Percentiles rank a stretch among this genome's conserved stretches.
phyloP scores from a whole-genome alignment of 805 yeast species.

The Pichia occidentalis region DNA sequence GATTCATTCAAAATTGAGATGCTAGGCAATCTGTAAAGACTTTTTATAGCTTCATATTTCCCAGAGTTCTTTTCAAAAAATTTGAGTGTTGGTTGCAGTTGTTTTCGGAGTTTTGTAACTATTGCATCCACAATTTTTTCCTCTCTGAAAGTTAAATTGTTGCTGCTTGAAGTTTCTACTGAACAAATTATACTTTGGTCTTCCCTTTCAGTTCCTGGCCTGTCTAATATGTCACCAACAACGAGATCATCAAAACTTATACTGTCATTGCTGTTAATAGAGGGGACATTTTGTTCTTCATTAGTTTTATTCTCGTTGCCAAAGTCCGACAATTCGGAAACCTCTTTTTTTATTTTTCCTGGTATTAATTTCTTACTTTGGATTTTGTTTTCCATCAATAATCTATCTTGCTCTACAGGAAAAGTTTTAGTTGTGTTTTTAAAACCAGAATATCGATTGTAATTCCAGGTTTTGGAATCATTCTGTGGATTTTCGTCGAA shows the following conservation, averaged over 20 bases:
- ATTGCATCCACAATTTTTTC: slow-evolving; percentile 9
- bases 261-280: slow-evolving; percentile 1
- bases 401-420: background rate
- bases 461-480: background rate
- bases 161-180: too few species aligned
- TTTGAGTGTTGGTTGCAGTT: slow-evolving; percentile 21
- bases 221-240: slow-evolving; percentile 4
- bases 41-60: slow-evolving; percentile 23
- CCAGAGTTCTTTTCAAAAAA: slow-evolving; percentile 15
- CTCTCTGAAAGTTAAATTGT: background rate
- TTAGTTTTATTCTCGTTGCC: background rate
- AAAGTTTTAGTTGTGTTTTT: too few species aligned
- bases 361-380: background rate
- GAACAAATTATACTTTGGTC: background rate
- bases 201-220: background rate
- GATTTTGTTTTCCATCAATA: background rate
- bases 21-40: slow-evolving; percentile 25
- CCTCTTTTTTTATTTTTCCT: background rate
- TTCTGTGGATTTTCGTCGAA: background rate
- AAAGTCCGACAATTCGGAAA: background rate
- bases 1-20: slow-evolving; percentile 19
- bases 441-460: background rate
- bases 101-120: slow-evolving; percentile 17
- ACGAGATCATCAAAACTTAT: slow-evolving; percentile 8
- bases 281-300: background rate